Base-by-base conservation (phyloP, 1,284 basidiomycete species). In the Puccinia sorghi region DNA sequence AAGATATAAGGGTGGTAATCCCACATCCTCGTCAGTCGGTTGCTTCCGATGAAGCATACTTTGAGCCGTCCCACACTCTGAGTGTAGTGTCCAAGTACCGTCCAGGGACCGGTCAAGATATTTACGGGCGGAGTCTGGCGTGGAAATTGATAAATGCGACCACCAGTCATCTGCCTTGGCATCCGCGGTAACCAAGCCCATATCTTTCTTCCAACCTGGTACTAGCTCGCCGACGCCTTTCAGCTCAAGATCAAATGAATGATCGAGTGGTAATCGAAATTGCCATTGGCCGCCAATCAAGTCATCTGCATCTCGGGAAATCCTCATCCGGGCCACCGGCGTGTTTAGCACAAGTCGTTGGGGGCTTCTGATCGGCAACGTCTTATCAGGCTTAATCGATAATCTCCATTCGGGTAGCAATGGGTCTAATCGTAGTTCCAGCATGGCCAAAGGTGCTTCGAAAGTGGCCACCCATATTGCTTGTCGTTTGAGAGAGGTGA, bases 31-130 rank as follows among this genome's bases (percentile, higher is more conserved):
- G 0, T 84, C 81, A 4, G 85, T 84, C 25, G 84, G 70, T 46
- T 86, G 84, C 80, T 89, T 90, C 84, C 89, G 90, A 85, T 97
- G 93, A 52, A 97, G 86, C n/a, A 92, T 91, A 37, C 88, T 88
- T 83, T 92, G 93, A 0, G 95, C 93, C 0, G 93, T 94, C 1
- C 94, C 94, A 80, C 94, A 97, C 83, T 90, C 90, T 80, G 92
- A 90, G 71, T 94, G 86, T 52, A 96, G 88, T 12, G 87, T 86
- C 83, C 97, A 97, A 0, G 85, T 86, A 4, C 95, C 94, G 4
- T 90, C 89, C 69, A 97, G 89, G 82, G 92, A 88, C 57, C 91
- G 89, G 84, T 97, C 94, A 41, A 97, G 88, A 46, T 87, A 85
- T 1, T 83, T 81, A 11, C 86, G 83, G 25, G 88, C 87, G 20